A percentile compares a stretch with the other conserved stretches of the same genome.
phyloP scores from a whole-genome alignment of 225 moss, liverwort and hornwort species.

The Polytrichum formosum region DNA sequence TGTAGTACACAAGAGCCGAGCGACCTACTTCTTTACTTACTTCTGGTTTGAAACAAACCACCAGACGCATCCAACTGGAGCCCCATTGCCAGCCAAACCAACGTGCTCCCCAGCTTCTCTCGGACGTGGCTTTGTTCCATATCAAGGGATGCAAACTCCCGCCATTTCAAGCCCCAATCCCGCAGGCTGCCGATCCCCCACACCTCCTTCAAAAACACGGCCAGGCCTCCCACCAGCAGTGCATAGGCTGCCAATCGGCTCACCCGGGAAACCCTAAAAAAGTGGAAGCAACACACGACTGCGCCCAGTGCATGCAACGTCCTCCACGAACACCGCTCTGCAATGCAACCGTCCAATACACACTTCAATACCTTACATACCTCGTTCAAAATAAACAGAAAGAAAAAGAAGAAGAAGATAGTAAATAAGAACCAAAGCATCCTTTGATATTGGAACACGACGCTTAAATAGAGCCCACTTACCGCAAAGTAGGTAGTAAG shows the following conservation, averaged over 20 bases:
- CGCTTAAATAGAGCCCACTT: too few relatives aligned
- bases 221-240: constrained; percentile 21
- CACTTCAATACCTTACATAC: too few relatives aligned
- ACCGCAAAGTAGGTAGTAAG: too few relatives aligned
- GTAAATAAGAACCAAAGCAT: too few relatives aligned
- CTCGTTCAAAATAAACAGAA: too few relatives aligned
- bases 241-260: constrained; percentile 33
- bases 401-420: too few relatives aligned
- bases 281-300: constrained; percentile 44
- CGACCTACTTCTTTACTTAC: not conserved
- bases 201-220: constrained; percentile 29
- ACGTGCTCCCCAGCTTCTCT: constrained; percentile 52
- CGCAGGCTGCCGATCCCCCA: constrained; percentile 5
- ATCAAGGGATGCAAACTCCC: constrained; percentile 34
- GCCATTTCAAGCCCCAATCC: constrained; percentile 34
- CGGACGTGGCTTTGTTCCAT: constrained; percentile 40
- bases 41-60: constrained; percentile 9
- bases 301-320: constrained; percentile 41
- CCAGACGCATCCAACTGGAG: constrained; percentile 34
- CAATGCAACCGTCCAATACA: not conserved
- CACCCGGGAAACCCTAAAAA: constrained; percentile 27
- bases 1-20: too few relatives aligned
- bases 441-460: too few relatives aligned
- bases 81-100: constrained; percentile 41
- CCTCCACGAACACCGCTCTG: constrained; percentile 48